Evolutionary conservation across 2,329 filamentous ascomycete genomes (phyloP).

Genomic region (Coleophoma eucalyptorum): DNA sequence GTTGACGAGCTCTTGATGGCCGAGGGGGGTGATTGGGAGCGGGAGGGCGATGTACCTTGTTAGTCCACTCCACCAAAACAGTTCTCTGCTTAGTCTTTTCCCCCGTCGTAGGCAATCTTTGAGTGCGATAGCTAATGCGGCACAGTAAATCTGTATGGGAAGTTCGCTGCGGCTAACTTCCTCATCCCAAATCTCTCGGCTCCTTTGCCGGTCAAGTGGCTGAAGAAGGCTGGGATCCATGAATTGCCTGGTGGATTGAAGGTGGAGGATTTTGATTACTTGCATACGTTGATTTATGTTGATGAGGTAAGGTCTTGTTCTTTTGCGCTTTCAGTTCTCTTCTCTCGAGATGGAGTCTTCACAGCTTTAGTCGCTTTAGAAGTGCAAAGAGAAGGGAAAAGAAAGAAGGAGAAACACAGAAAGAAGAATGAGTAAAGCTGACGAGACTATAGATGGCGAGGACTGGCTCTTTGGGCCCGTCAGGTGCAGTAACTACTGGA

Average conservation of each 20-base stretch:
- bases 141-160: slow-evolving; percentile 58
- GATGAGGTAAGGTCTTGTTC: slow-evolving; percentile 53
- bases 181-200: slow-evolving; percentile 66
- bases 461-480: slow-evolving; percentile 60
- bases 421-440: too few relatives aligned
- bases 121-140: too few relatives aligned
- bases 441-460: slow-evolving; percentile 46
- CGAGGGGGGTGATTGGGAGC: slow-evolving; percentile 68
- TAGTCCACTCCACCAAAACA: too few relatives aligned
- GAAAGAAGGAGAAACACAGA: too few relatives aligned
- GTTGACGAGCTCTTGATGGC: slow-evolving; percentile 58
- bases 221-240: slow-evolving; percentile 61
- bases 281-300: slow-evolving; percentile 66
- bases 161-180: slow-evolving; percentile 64
- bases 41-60: slow-evolving; percentile 35
- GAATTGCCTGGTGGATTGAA: slow-evolving; percentile 62
- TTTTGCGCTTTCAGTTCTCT: not conserved
- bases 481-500: slow-evolving; percentile 63
- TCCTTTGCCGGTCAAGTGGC: slow-evolving; percentile 64
- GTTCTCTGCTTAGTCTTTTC: too few relatives aligned
- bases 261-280: slow-evolving; percentile 71
- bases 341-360: too few relatives aligned
- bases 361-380: too few relatives aligned
- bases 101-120: too few relatives aligned
- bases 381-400: too few relatives aligned